phyloP scores from a whole-genome alignment of 75 land plant genomes.

The Pinus taeda region DNA sequence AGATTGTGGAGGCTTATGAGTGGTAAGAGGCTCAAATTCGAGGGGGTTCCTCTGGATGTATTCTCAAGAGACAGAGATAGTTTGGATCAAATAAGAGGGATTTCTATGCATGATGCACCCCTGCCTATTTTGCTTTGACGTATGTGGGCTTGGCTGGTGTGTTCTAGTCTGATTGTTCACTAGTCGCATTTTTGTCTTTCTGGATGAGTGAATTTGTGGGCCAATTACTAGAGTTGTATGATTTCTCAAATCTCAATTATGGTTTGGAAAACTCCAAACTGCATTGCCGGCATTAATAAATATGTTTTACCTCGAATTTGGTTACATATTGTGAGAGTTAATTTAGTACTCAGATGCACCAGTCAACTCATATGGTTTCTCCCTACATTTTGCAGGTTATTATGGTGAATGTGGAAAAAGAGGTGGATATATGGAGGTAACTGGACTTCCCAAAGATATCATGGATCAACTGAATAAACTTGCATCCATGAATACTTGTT shows the following conservation, averaged over 20 bases:
- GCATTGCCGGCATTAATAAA: background rate
- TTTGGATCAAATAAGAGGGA: background rate
- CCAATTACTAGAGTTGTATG: background rate
- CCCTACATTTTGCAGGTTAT: slow-evolving; percentile 52
- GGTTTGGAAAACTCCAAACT: background rate
- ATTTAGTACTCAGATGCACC: background rate
- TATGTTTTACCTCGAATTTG: no score
- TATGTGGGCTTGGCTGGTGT: background rate
- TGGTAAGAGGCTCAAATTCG: no score
- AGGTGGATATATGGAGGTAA: slow-evolving; percentile 99
- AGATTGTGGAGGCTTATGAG: no score
- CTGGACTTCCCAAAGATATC: slow-evolving; percentile 72
- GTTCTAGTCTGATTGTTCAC: background rate
- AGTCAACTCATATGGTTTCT: background rate
- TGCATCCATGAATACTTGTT: slow-evolving; percentile 92
- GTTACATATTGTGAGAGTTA: background rate
- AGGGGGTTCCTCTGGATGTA: no score
- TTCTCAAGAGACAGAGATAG: no score
- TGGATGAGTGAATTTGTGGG: background rate
- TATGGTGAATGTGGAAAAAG: slow-evolving; percentile 99
- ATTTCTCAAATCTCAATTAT: background rate
- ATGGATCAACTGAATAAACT: slow-evolving; percentile 95
- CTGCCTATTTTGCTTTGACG: background rate
- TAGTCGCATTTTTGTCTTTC: background rate
- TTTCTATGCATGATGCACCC: background rate